Conservation (phyloP, 2,329 filamentous ascomycete species). For the Teratosphaeria destructans region DNA sequence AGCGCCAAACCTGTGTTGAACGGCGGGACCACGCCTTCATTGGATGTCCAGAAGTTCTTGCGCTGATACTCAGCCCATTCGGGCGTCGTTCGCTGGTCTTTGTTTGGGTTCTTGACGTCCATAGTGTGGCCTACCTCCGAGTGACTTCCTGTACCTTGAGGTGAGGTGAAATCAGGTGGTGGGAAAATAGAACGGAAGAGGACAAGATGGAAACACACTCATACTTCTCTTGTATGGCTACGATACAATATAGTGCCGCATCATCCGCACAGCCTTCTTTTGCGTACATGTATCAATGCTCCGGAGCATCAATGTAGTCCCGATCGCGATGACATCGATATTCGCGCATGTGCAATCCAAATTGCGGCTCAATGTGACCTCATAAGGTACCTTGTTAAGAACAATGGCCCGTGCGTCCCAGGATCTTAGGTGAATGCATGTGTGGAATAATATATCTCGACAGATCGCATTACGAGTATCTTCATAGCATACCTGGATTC, state of each 20-base stretch:
- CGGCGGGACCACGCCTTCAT: slow-evolving; percentile 38
- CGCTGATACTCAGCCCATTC: slow-evolving; percentile 47
- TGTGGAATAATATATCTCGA: too few relatives aligned
- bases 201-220: background rate
- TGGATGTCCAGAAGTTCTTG: slow-evolving; percentile 45
- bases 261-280: background rate
- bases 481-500: too few relatives aligned
- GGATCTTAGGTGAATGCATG: too few relatives aligned
- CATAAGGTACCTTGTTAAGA: background rate
- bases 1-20: slow-evolving; percentile 42
- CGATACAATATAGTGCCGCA: background rate
- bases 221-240: background rate
- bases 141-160: background rate
- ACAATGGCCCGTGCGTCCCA: background rate
- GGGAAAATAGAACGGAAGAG: background rate
- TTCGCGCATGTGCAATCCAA: background rate
- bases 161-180: background rate
- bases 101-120: slow-evolving; percentile 45
- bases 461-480: too few relatives aligned
- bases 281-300: background rate
- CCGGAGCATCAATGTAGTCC: background rate
- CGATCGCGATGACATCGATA: background rate
- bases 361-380: background rate
- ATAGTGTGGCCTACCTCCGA: slow-evolving; percentile 12
- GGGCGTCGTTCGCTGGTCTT: slow-evolving; percentile 39